Conservation (phyloP, 345 rosid genomes). For the Aethionema arabicum region DNA sequence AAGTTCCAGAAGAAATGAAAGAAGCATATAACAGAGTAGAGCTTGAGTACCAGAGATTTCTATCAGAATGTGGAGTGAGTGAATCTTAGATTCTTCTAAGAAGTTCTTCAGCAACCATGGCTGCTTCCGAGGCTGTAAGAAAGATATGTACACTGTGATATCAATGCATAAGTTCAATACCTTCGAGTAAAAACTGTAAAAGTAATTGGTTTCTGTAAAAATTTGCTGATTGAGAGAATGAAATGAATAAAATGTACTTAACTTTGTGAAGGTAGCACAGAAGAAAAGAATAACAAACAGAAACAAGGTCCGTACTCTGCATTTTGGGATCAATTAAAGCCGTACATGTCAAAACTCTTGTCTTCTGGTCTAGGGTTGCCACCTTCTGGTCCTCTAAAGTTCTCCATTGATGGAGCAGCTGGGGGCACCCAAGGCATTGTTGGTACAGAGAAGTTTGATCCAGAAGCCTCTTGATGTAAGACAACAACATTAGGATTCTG, state of each 20-base stretch:
- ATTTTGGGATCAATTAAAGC: constrained; percentile 23
- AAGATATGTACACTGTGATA: background rate
- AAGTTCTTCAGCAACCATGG: constrained; percentile 15
- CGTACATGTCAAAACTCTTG: constrained; percentile 36
- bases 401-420: constrained; percentile 63
- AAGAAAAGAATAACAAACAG: constrained; percentile 28
- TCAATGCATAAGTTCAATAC: background rate
- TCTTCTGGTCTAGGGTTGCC: constrained; percentile 41
- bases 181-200: background rate
- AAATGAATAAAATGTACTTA: constrained; percentile 28
- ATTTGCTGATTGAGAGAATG: constrained; percentile 19
- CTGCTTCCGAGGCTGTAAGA: background rate
- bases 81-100: constrained; percentile 18
- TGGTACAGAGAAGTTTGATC: constrained; percentile 61
- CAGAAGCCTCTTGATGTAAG: constrained; percentile 62
- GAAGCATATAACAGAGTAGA: constrained; percentile 27
- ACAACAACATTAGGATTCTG: constrained; percentile 54
- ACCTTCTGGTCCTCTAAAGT: constrained; percentile 60
- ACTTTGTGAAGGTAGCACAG: background rate
- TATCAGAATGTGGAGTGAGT: constrained; percentile 34
- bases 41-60: constrained; percentile 36
- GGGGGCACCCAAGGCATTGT: constrained; percentile 39
- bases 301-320: constrained; percentile 21
- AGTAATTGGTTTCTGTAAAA: background rate
- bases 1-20: constrained; percentile 10